Conservation (phyloP, 2,329 filamentous ascomycete genomes). For the Calonectria naviculata region DNA sequence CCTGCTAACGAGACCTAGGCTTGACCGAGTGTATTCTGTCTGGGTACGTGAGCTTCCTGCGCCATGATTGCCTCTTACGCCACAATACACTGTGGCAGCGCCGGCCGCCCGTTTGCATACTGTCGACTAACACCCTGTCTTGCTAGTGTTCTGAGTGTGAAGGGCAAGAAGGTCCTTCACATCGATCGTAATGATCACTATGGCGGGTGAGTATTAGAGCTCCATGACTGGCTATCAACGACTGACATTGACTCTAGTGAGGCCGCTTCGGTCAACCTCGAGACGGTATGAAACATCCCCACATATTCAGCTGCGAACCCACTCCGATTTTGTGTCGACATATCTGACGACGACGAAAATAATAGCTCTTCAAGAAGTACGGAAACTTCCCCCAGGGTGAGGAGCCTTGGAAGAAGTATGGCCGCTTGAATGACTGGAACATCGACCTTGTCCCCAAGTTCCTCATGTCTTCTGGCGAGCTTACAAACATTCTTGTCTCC, state of each 20-base stretch:
- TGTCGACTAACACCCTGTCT: conserved; percentile 33
- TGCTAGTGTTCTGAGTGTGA: conserved; percentile 87
- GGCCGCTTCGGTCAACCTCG: conserved; percentile 95
- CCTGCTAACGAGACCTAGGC: conserved; percentile 64
- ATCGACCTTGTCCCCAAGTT: conserved; percentile 99
- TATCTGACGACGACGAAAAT: conserved; percentile 28
- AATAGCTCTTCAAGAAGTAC: conserved; percentile 95
- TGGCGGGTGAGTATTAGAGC: conserved; percentile 79
- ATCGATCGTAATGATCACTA: conserved; percentile 99
- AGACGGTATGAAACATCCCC: conserved; percentile 72
- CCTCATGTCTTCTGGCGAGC: conserved; percentile 97
- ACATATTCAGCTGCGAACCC: conserved; percentile 22
- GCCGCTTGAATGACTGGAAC: conserved; percentile 98
- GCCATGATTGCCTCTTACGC: neutral
- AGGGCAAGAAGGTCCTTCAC: conserved; percentile 99
- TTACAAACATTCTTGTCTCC: conserved; percentile 98
- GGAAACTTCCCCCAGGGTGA: conserved; percentile 82
- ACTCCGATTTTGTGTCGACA: conserved; percentile 29
- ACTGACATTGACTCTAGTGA: conserved; percentile 65
- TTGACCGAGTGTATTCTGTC: conserved; percentile 99
- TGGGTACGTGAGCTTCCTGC: conserved; percentile 70
- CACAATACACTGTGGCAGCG: neutral
- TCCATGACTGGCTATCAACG: neutral
- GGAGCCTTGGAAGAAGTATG: conserved; percentile 98
- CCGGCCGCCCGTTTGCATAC: conserved; percentile 11